Conservation (phyloP, 129 eudicot species). For the Arctium lappa region DNA sequence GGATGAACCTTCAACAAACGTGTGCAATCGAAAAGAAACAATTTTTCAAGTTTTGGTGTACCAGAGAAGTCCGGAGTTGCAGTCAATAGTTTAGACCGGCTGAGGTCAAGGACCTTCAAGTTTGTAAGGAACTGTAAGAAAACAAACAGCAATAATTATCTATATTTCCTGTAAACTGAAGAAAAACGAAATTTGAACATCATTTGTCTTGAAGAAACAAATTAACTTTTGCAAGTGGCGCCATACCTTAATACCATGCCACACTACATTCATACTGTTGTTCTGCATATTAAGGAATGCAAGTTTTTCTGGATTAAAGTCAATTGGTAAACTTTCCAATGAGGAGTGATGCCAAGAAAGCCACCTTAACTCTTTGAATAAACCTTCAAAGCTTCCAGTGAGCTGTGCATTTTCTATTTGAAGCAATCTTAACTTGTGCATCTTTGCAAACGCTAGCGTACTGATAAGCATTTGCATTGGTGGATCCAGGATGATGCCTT, state of each 20-base stretch:
- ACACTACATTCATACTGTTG: not conserved
- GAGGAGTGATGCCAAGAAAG: constrained; percentile 5
- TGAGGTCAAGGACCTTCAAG: constrained; percentile 11
- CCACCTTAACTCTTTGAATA: not conserved
- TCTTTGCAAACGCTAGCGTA: constrained; percentile 1
- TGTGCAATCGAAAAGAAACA: not conserved
- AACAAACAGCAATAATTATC: not conserved
- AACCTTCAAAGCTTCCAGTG: not conserved
- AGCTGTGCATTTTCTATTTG: constrained; percentile 3
- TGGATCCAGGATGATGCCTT: not conserved
- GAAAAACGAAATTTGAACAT: not conserved
- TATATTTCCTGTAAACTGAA: not conserved
- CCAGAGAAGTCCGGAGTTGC: not conserved
- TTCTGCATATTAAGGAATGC: not conserved
- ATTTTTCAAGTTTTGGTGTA: not conserved
- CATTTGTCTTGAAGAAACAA: not conserved
- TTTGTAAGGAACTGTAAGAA: not conserved
- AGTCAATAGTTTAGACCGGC: not conserved
- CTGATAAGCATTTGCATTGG: not conserved
- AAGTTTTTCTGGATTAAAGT: not conserved
- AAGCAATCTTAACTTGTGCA: constrained; percentile 11
- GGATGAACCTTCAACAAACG: constrained; percentile 2
- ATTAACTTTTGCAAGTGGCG: not conserved
- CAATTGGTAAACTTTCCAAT: not conserved
- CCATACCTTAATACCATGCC: not conserved